Conservation (phyloP, 140 eudicot genomes). For the Oenanthe javanica region DNA sequence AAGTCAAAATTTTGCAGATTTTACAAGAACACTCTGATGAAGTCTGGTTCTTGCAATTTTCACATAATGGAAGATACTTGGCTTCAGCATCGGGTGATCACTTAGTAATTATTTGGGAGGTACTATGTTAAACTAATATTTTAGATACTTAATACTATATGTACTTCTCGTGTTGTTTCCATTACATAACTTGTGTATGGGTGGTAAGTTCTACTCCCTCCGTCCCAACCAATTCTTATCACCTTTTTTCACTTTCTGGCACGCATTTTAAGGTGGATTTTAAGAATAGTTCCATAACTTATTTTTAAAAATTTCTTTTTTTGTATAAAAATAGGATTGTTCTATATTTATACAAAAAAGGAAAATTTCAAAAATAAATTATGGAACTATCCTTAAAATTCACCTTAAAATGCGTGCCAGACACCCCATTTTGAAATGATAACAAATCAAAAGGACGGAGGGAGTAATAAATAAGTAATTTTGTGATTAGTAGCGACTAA, state of each 20-base stretch:
- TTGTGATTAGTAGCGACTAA: neutral
- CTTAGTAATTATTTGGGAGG: slow-evolving; percentile 70
- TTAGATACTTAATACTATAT: neutral
- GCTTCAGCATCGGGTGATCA: slow-evolving; percentile 76
- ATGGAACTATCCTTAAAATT: too few species aligned
- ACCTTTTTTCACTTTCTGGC: too few species aligned
- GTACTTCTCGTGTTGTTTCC: neutral
- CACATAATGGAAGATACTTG: slow-evolving; percentile 62
- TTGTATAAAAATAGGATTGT: too few species aligned
- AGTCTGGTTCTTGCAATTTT: slow-evolving; percentile 79
- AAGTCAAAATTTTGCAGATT: slow-evolving; percentile 25
- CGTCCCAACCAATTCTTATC: too few species aligned
- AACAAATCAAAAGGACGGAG: too few species aligned
- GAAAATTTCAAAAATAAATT: too few species aligned
- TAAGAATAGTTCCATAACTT: too few species aligned
- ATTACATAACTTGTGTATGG: neutral
- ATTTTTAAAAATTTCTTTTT: too few species aligned
- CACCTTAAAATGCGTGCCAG: too few species aligned
- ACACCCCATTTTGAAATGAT: too few species aligned
- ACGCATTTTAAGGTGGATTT: too few species aligned
- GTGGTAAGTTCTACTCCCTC: neutral
- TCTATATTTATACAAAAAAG: too few species aligned
- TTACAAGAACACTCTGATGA: slow-evolving; percentile 53
- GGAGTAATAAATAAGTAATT: neutral
- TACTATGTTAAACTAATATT: slow-evolving; percentile 14